These are phyloP conservation scores for Fusarium lateritium DNA, from an alignment of 2,329 filamentous ascomycete species.

Conservation along the genomic window DNA sequence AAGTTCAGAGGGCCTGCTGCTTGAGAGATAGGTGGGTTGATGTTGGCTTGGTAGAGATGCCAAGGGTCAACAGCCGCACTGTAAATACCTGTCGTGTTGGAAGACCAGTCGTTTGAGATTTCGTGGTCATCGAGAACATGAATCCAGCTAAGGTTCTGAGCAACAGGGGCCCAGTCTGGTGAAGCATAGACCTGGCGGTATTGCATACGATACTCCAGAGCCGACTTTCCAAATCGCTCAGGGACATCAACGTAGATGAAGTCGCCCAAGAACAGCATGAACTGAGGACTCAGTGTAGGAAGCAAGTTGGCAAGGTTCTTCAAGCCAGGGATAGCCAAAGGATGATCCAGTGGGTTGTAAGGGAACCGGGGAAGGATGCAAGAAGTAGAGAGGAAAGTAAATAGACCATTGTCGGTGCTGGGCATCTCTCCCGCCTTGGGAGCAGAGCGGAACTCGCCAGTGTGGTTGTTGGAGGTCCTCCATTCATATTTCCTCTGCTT, in stretches of 20 bases:
- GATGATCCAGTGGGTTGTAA: slow-evolving; percentile 87
- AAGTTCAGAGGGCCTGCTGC: slow-evolving; percentile 59
- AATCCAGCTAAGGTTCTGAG: slow-evolving; percentile 91
- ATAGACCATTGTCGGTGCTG: slow-evolving; percentile 74
- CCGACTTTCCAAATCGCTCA: slow-evolving; percentile 78
- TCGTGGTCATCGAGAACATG: slow-evolving; percentile 98
- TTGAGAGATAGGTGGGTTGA: slow-evolving; percentile 82
- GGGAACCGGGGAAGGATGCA: slow-evolving; percentile 94
- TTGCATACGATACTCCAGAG: slow-evolving; percentile 87
- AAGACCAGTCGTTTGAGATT: slow-evolving; percentile 93
- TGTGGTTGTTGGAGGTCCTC: slow-evolving; percentile 87
- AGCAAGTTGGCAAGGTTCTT: slow-evolving; percentile 81
- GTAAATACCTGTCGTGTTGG: slow-evolving; percentile 86
- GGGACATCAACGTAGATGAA: slow-evolving; percentile 96
- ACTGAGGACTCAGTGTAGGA: slow-evolving; percentile 79
- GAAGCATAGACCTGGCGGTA: slow-evolving; percentile 97
- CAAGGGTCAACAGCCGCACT: slow-evolving; percentile 86
- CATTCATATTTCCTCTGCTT: slow-evolving; percentile 87
- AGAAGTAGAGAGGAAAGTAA: slow-evolving; percentile 92
- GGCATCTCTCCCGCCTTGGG: slow-evolving; percentile 77
- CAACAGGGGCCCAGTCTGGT: slow-evolving; percentile 86
- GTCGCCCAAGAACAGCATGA: slow-evolving; percentile 87
- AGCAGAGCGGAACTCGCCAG: slow-evolving; percentile 84
- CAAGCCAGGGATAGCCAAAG: slow-evolving; percentile 86
- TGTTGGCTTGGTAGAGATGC: slow-evolving; percentile 85